Percentiles rank a stretch among this genome's conserved stretches.
phyloP scores from a whole-genome alignment of 208 protist genomes.

The Wallacemonas sp. region DNA sequence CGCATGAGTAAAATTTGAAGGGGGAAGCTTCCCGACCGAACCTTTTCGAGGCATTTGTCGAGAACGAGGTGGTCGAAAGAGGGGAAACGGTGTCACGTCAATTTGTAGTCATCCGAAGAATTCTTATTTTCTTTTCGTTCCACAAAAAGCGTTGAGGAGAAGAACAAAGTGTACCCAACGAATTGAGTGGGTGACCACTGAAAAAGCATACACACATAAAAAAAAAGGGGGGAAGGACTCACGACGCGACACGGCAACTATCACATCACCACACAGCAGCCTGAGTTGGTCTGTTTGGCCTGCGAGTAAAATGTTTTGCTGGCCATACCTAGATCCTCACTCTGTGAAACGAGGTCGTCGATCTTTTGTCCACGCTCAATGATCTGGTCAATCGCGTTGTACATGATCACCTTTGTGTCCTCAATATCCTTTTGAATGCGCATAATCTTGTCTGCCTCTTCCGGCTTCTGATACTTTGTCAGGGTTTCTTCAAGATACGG shows the following conservation, averaged over 20 bases:
- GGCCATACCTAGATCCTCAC: conserved; percentile 76
- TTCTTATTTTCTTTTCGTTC: too few species aligned
- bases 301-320: conserved; percentile 92
- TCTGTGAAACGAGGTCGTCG: conserved; percentile 84
- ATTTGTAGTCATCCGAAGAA: too few species aligned
- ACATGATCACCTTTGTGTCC: conserved; percentile 92
- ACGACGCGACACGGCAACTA: not conserved
- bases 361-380: conserved; percentile 91
- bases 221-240: not conserved
- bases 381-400: conserved; percentile 91
- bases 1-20: too few species aligned
- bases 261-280: conserved; percentile 68
- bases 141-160: too few species aligned
- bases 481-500: conserved; percentile 73
- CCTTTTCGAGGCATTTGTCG: too few species aligned
- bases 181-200: not conserved
- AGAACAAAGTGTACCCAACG: too few species aligned
- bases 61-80: too few species aligned
- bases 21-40: too few species aligned
- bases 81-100: too few species aligned
- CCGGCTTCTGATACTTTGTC: conserved; percentile 86
- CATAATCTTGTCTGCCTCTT: conserved; percentile 89
- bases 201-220: not conserved
- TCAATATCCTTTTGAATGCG: conserved; percentile 90
- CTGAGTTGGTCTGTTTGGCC: conserved; percentile 87